Percentiles rank a stretch among this genome's conserved stretches.
phyloP scores from a whole-genome alignment of 305 asterid genomes.

The Coffea humblotiana region DNA sequence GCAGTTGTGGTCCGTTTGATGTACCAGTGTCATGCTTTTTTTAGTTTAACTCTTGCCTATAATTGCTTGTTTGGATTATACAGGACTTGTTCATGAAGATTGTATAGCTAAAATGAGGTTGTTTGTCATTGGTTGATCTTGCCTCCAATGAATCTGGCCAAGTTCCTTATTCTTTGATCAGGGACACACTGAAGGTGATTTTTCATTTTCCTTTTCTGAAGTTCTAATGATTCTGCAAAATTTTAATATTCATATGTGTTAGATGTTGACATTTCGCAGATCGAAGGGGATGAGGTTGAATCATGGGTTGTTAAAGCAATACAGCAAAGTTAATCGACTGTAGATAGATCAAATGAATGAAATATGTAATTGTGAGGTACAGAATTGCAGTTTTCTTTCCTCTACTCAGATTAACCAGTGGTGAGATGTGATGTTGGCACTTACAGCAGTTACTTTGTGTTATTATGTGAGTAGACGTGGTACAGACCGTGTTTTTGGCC shows the following conservation, averaged over 20 bases:
- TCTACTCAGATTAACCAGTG: not conserved
- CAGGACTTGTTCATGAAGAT: slow-evolving; percentile 90
- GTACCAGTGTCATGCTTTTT: slow-evolving; percentile 5
- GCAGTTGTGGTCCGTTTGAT: slow-evolving; percentile 1
- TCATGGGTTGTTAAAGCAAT: slow-evolving; percentile 89
- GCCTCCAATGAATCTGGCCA: slow-evolving; percentile 65
- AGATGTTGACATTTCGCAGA: slow-evolving; percentile 36
- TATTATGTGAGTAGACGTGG: slow-evolving; percentile 46
- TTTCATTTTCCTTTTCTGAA: not conserved
- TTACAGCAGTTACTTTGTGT: not conserved
- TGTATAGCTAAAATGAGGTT: slow-evolving; percentile 84
- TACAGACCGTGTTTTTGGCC: slow-evolving; percentile 63
- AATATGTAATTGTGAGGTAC: slow-evolving; percentile 75
- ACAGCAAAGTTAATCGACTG: slow-evolving; percentile 79
- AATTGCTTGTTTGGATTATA: slow-evolving; percentile 21
- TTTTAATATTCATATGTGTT: slow-evolving; percentile 1
- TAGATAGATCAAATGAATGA: slow-evolving; percentile 91
- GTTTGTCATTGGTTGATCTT: slow-evolving; percentile 74
- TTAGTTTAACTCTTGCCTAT: slow-evolving; percentile 7
- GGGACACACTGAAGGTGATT: slow-evolving; percentile 69
- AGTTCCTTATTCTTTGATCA: slow-evolving; percentile 66
- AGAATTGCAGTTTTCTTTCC: slow-evolving; percentile 1
- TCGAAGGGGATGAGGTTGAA: slow-evolving; percentile 78
- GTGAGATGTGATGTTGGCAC: not conserved
- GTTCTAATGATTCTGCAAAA: not conserved